A percentile compares a stretch with the other conserved stretches of the same genome.
These are phyloP conservation scores for Boletus rubescentipes DNA, from an alignment of 768 basidiomycete genomes.

Conservation along the genomic window DNA sequence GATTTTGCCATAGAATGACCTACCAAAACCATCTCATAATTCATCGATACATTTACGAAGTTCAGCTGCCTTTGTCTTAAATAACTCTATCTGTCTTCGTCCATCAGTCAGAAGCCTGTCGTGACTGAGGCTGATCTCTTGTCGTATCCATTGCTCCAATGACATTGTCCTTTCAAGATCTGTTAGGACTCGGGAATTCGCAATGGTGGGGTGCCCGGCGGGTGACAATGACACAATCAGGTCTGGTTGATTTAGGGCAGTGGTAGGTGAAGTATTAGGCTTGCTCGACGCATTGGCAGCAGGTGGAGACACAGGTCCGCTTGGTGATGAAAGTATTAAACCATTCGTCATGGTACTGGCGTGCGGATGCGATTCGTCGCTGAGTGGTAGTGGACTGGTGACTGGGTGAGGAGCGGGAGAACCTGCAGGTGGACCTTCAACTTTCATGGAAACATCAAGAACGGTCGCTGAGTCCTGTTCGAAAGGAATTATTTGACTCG, in stretches of 20 bases:
- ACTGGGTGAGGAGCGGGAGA: not conserved
- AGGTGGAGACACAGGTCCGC: not conserved
- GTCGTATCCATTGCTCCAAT: constrained; percentile 79
- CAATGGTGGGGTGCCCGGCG: constrained; percentile 9
- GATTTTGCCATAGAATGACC: too few species aligned
- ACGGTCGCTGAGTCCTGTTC: not conserved
- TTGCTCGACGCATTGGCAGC: not conserved
- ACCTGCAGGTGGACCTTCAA: not conserved
- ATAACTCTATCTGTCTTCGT: constrained; percentile 46
- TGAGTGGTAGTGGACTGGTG: not conserved
- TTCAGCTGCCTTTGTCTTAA: constrained; percentile 46
- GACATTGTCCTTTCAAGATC: constrained; percentile 70
- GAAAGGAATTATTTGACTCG: not conserved
- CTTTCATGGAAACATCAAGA: not conserved
- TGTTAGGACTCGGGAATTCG: constrained; percentile 20
- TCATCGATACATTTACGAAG: constrained; percentile 37
- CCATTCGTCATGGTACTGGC: not conserved
- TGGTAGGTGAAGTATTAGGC: not conserved
- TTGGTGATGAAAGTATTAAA: not conserved
- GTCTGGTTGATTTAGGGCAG: not conserved
- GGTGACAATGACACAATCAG: constrained; percentile 16
- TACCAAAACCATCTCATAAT: constrained; percentile 17
- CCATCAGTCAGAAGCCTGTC: constrained; percentile 57
- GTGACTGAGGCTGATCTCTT: constrained; percentile 69
- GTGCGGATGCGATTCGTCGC: not conserved